phyloP scores from a whole-genome alignment of 306 rosid species.

The Cyclanthera cordifolia region DNA sequence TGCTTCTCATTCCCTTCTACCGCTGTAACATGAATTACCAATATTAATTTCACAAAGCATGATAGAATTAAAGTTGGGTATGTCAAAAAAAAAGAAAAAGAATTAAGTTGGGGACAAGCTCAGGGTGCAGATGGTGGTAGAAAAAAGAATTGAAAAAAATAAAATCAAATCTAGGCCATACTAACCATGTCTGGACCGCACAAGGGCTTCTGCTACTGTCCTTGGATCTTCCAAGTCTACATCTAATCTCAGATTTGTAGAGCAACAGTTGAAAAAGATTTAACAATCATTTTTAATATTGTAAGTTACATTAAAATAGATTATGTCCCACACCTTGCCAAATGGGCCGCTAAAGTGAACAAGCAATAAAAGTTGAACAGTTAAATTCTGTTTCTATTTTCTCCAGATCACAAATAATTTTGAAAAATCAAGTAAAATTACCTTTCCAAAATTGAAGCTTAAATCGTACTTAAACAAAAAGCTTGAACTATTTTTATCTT shows the following conservation, averaged over 20 bases:
- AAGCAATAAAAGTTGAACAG: not conserved
- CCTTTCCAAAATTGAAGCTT: not conserved
- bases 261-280: not conserved
- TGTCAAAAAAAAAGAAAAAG: too few species aligned
- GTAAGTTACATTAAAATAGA: not conserved
- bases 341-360: not conserved
- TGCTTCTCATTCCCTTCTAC: constrained; percentile 37
- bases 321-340: not conserved
- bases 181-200: constrained; percentile 58
- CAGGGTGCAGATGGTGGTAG: constrained; percentile 7
- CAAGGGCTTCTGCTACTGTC: constrained; percentile 62
- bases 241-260: constrained; percentile 49
- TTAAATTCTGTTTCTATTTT: not conserved
- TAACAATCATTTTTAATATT: not conserved
- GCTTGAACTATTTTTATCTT: not conserved
- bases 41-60: not conserved
- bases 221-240: constrained; percentile 60
- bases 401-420: not conserved
- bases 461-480: not conserved
- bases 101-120: not conserved
- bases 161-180: constrained; percentile 13
- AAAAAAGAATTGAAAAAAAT: not conserved
- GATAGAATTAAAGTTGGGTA: not conserved
- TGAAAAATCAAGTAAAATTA: not conserved
- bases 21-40: constrained; percentile 31